phyloP scores from a whole-genome alignment of 2,329 filamentous ascomycete species.

The Alternaria brassicicola region DNA sequence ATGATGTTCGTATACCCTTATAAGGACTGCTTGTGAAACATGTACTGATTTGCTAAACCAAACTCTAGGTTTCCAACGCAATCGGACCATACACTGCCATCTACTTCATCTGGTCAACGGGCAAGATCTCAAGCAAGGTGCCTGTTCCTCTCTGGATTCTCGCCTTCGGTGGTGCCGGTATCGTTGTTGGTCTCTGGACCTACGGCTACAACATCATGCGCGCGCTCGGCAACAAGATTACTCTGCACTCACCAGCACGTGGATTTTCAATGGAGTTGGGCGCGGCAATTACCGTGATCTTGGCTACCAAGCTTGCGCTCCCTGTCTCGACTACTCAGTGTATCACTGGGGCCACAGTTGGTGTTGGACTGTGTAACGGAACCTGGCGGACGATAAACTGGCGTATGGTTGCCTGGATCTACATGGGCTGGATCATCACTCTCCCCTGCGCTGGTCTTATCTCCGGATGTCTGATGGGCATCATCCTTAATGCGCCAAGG shows the following conservation, averaged over 20 bases:
- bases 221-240: conserved; percentile 66
- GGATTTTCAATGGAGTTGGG: conserved; percentile 53
- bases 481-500: conserved; percentile 65
- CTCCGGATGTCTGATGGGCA: conserved; percentile 65
- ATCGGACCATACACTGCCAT: conserved; percentile 64
- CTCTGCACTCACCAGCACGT: conserved; percentile 65
- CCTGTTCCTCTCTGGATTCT: conserved; percentile 48
- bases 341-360: conserved; percentile 42
- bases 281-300: conserved; percentile 66
- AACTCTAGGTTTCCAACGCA: conserved; percentile 65
- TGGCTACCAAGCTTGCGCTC: conserved; percentile 67
- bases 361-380: conserved; percentile 43
- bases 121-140: conserved; percentile 21
- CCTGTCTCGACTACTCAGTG: conserved; percentile 65
- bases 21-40: too few species aligned
- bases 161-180: conserved; percentile 55
- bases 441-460: conserved; percentile 55
- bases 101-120: conserved; percentile 65
- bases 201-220: conserved; percentile 71
- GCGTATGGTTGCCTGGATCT: conserved; percentile 51
- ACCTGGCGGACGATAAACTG: conserved; percentile 52
- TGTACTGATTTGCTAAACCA: too few species aligned
- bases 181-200: conserved; percentile 65
- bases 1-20: too few species aligned
- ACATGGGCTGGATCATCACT: conserved; percentile 54